These are phyloP conservation scores for Datisca glomerata DNA, from an alignment of 306 rosid species.

Conservation along the genomic window DNA sequence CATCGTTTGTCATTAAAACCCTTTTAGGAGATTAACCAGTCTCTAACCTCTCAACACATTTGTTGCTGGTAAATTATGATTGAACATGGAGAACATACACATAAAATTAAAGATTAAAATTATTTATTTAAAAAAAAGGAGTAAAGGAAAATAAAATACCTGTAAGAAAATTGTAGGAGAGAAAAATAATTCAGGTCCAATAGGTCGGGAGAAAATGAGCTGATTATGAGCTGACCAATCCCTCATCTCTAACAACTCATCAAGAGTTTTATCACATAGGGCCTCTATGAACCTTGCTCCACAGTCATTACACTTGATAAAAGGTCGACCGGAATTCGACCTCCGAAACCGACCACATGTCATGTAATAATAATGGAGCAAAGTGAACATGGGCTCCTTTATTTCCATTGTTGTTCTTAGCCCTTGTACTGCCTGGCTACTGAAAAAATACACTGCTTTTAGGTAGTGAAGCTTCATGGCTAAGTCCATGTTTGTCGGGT, in stretches of 20 bases:
- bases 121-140: background rate
- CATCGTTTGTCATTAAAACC: background rate
- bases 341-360: conserved; percentile 54
- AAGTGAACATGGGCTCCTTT: conserved; percentile 29
- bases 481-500: conserved; percentile 36
- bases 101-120: background rate
- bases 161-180: conserved; percentile 61
- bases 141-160: conserved; percentile 18
- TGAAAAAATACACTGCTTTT: conserved; percentile 41
- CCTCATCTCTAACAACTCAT: conserved; percentile 37
- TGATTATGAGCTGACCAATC: conserved; percentile 32
- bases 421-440: conserved; percentile 15
- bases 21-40: background rate
- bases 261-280: conserved; percentile 34
- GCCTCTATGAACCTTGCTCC: conserved; percentile 69
- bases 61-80: too few relatives aligned
- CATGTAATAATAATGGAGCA: conserved; percentile 23
- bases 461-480: conserved; percentile 88
- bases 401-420: conserved; percentile 23
- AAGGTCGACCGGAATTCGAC: conserved; percentile 51
- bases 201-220: conserved; percentile 42
- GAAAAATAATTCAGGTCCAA: conserved; percentile 72
- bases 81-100: background rate
- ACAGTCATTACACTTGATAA: conserved; percentile 73
- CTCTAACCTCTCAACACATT: too few relatives aligned